These are phyloP conservation scores for Crotalaria pallida DNA, from an alignment of 306 rosid species.

Conservation along the genomic window DNA sequence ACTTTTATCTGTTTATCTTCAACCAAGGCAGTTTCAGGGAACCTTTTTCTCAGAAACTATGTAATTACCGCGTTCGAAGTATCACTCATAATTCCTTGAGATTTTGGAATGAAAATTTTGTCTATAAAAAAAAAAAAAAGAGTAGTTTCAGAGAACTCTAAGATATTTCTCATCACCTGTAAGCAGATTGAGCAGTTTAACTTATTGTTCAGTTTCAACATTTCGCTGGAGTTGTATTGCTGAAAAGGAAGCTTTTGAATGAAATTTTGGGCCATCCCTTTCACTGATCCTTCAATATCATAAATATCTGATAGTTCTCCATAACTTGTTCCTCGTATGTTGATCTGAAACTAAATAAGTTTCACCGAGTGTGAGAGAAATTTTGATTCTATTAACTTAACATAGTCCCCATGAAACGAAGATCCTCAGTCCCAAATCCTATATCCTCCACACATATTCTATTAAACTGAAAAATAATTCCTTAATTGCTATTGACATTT, in stretches of 20 bases:
- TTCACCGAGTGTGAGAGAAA: neutral
- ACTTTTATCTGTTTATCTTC: neutral
- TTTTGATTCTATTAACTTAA: neutral
- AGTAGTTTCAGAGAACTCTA: neutral
- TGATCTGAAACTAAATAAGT: slow-evolving; percentile 22
- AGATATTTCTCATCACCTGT: slow-evolving; percentile 32
- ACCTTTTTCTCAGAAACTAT: too few relatives aligned
- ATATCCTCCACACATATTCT: too few relatives aligned
- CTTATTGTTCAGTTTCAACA: slow-evolving; percentile 1
- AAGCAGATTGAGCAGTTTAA: slow-evolving; percentile 44
- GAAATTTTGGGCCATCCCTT: slow-evolving; percentile 19
- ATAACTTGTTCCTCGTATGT: slow-evolving; percentile 13
- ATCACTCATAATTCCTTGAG: too few relatives aligned
- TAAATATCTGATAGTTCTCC: slow-evolving; percentile 31
- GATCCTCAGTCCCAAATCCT: too few relatives aligned
- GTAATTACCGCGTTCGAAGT: too few relatives aligned
- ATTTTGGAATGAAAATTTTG: too few relatives aligned
- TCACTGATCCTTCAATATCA: slow-evolving; percentile 15
- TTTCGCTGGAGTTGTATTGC: slow-evolving; percentile 19
- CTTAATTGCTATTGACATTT: too few relatives aligned
- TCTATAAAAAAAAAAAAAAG: too few relatives aligned
- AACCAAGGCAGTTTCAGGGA: too few relatives aligned
- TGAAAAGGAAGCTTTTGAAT: slow-evolving; percentile 28
- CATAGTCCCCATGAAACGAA: neutral
- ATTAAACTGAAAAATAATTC: too few relatives aligned